phyloP scores from a whole-genome alignment of 2,329 filamentous ascomycete genomes.

The Diaporthe vaccinii region DNA sequence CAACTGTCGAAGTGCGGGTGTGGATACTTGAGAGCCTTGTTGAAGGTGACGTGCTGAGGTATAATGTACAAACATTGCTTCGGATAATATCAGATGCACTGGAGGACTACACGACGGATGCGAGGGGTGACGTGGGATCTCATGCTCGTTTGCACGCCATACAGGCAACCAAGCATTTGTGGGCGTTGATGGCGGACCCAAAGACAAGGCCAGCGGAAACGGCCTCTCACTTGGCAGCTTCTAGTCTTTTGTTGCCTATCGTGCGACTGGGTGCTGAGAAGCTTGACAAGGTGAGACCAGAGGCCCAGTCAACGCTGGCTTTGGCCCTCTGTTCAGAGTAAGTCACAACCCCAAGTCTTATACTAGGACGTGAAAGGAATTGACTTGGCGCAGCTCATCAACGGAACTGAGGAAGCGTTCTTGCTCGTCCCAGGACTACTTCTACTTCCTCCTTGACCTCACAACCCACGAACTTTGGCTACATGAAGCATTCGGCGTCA shows the following conservation, averaged over 20 bases:
- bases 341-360: constrained; percentile 40
- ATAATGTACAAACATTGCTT: constrained; percentile 58
- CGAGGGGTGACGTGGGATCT: constrained; percentile 91
- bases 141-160: constrained; percentile 86
- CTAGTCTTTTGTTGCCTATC: constrained; percentile 61
- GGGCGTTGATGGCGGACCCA: constrained; percentile 52
- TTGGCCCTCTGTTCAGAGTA: constrained; percentile 62
- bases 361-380: not conserved
- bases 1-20: constrained; percentile 65
- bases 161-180: constrained; percentile 78
- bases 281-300: constrained; percentile 84
- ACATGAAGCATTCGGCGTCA: constrained; percentile 52
- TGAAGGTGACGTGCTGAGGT: constrained; percentile 59
- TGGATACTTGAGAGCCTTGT: constrained; percentile 69
- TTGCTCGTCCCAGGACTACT: constrained; percentile 73
- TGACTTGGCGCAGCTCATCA: constrained; percentile 49
- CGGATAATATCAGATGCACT: constrained; percentile 70
- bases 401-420: constrained; percentile 54
- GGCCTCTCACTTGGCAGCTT: constrained; percentile 47
- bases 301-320: constrained; percentile 70
- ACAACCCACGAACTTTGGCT: constrained; percentile 53
- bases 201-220: not conserved
- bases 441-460: constrained; percentile 65
- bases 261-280: constrained; percentile 87
- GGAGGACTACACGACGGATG: constrained; percentile 91